These are phyloP conservation scores for Myriangium duriaei DNA, from an alignment of 2,329 filamentous ascomycete species.

Conservation along the genomic window DNA sequence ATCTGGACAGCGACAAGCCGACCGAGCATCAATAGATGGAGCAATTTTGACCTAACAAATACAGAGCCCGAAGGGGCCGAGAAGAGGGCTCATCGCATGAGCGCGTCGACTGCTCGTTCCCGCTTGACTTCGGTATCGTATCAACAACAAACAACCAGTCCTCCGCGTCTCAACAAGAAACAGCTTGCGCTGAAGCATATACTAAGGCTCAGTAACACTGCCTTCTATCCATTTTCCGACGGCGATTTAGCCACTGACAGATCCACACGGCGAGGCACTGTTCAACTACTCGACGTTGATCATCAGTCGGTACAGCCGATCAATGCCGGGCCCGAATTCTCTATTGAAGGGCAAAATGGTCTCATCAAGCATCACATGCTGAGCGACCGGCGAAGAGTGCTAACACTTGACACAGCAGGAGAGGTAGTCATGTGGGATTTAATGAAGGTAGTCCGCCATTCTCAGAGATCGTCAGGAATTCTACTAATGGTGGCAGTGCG, in stretches of 20 bases:
- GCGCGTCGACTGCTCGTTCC: slow-evolving; percentile 32
- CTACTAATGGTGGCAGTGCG: slow-evolving; percentile 48
- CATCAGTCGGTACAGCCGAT: slow-evolving; percentile 25
- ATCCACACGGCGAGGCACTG: slow-evolving; percentile 5
- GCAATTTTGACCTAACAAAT: slow-evolving; percentile 66
- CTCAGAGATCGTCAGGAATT: not conserved
- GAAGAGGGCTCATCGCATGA: slow-evolving; percentile 41
- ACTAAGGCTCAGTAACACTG: slow-evolving; percentile 72
- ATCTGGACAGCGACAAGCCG: slow-evolving; percentile 85
- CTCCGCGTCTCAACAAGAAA: slow-evolving; percentile 35
- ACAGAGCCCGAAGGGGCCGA: slow-evolving; percentile 49
- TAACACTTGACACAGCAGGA: slow-evolving; percentile 88
- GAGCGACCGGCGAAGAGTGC: slow-evolving; percentile 76
- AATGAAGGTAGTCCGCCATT: slow-evolving; percentile 48
- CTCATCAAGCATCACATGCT: slow-evolving; percentile 85
- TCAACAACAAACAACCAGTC: slow-evolving; percentile 15
- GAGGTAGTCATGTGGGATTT: slow-evolving; percentile 95
- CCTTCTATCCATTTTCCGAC: slow-evolving; percentile 49
- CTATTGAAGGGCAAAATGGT: slow-evolving; percentile 86
- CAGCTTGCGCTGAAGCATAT: slow-evolving; percentile 68
- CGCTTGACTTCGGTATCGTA: slow-evolving; percentile 26
- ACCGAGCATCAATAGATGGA: slow-evolving; percentile 88
- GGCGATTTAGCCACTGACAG: slow-evolving; percentile 28
- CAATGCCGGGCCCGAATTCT: slow-evolving; percentile 33
- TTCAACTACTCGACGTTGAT: slow-evolving; percentile 16